These are phyloP conservation scores for Helicostylum pulchrum DNA, from an alignment of 192 early-diverging fungal genomes.

Conservation along the genomic window DNA sequence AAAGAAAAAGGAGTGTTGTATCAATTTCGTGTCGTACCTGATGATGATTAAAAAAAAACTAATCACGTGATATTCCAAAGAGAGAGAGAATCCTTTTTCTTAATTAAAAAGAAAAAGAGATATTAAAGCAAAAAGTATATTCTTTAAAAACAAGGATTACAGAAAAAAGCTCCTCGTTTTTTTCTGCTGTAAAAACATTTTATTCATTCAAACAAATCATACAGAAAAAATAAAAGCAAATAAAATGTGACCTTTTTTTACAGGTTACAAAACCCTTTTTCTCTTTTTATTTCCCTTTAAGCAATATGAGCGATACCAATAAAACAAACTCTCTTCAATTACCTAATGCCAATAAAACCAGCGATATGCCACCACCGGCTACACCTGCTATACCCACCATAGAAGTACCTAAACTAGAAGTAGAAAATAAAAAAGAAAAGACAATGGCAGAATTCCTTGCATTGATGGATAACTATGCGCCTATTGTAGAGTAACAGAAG, in stretches of 20 bases:
- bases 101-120: too few species aligned
- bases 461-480: slow-evolving; percentile 83
- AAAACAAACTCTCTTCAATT: slow-evolving; percentile 6
- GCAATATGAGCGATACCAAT: slow-evolving; percentile 1
- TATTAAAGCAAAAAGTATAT: too few species aligned
- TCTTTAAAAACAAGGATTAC: too few species aligned
- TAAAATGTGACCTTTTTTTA: neutral
- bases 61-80: too few species aligned
- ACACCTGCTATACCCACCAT: neutral
- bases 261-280: neutral
- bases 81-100: too few species aligned
- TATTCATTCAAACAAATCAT: too few species aligned
- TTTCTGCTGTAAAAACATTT: too few species aligned
- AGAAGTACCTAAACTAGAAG: slow-evolving; percentile 1
- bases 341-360: neutral
- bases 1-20: neutral
- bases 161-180: too few species aligned
- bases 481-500: slow-evolving; percentile 63
- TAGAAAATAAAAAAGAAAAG: slow-evolving; percentile 24
- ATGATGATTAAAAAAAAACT: too few species aligned
- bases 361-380: neutral
- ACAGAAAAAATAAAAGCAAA: too few species aligned
- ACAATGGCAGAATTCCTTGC: slow-evolving; percentile 73
- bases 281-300: neutral
- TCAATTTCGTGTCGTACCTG: too few species aligned